Base-by-base conservation (phyloP, 345 rosid genomes). In the Hypericum perforatum region DNA sequence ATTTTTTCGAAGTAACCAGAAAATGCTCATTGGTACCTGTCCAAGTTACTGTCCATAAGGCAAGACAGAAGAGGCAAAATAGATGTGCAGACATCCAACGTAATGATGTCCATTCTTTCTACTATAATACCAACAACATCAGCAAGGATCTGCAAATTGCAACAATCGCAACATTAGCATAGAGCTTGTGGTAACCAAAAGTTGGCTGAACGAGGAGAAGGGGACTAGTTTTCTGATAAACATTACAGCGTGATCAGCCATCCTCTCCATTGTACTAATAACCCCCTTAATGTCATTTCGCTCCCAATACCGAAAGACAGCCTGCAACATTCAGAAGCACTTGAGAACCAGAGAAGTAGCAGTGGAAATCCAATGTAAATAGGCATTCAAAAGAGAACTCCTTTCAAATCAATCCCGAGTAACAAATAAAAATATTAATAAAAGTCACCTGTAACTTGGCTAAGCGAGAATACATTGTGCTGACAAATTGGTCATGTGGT, bases 381-480 rank as follows among this genome's bases (percentile, higher is more conserved):
- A 46, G 14, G 10, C 5, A 5, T 7, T n/a, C 51, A 37, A 5
- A 16, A 6, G 9, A 16, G 14, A 14, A 11, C 11, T 22, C 32
- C 4, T 22, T 22, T 1, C 32, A 22, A 22, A 22, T 22, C 32
- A 22, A 22, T 22, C 32, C 32, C 32, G 32, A 22, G 32, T 1
- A 22, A 22, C 32, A 22, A 22, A 4, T 22, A 22, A 22, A 22
- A 4, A 22, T 22, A 22, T 22, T 22, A 4, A 4, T 22, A 22
- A 22, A 22, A 29, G 48, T 60, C 70, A 94, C 99, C 99, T 94
- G 95, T 76, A 94, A 73, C 74, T 84, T 94, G 13, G 86, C 78
- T 48, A 89, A 70, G 43, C 99, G 97, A 64, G 97, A 82, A 52
- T 82, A 90, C 95, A 94, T 82, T 42, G 87, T 78, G 86, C 89